Evolutionary conservation across 192 early-diverging fungal genomes (phyloP).

Genomic region (Diversispora eburnea): DNA sequence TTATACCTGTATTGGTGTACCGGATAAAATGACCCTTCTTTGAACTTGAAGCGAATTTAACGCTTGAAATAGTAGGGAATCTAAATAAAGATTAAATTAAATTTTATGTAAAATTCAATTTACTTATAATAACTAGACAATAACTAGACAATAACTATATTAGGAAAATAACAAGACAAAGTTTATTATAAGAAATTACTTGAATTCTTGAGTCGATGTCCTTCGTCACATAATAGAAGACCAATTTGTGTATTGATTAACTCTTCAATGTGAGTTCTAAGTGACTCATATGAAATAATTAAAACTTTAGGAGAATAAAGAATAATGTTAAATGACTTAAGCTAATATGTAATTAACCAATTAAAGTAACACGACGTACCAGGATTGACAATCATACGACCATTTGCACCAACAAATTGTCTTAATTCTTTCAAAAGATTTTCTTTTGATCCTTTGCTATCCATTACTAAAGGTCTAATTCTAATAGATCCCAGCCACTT

Average conservation of each 20-base stretch:
- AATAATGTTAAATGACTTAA: background rate
- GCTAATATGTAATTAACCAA: background rate
- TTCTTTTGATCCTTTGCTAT: constrained; percentile 86
- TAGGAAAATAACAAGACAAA: background rate
- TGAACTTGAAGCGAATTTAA: constrained; percentile 85
- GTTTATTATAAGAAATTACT: constrained; percentile 28
- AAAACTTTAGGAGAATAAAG: constrained; percentile 54
- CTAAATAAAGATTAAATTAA: constrained; percentile 30
- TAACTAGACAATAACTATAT: background rate
- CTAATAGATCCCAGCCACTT: constrained; percentile 90
- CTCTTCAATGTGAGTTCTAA: constrained; percentile 77
- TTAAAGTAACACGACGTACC: constrained; percentile 29
- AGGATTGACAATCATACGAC: constrained; percentile 80
- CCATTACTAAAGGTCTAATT: constrained; percentile 83
- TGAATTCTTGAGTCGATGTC: constrained; percentile 91
- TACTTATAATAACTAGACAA: background rate
- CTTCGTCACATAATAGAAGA: constrained; percentile 94
- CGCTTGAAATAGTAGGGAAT: constrained; percentile 77
- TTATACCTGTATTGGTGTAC: constrained; percentile 82
- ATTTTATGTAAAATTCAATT: background rate
- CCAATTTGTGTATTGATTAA: constrained; percentile 82
- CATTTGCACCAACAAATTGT: constrained; percentile 79
- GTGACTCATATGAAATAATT: constrained; percentile 97
- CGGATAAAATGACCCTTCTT: constrained; percentile 90
- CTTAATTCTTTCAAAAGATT: constrained; percentile 72